Base-by-base conservation (phyloP, 495 filamentous ascomycete genomes). In the Friedmanniomyces simplex region DNA sequence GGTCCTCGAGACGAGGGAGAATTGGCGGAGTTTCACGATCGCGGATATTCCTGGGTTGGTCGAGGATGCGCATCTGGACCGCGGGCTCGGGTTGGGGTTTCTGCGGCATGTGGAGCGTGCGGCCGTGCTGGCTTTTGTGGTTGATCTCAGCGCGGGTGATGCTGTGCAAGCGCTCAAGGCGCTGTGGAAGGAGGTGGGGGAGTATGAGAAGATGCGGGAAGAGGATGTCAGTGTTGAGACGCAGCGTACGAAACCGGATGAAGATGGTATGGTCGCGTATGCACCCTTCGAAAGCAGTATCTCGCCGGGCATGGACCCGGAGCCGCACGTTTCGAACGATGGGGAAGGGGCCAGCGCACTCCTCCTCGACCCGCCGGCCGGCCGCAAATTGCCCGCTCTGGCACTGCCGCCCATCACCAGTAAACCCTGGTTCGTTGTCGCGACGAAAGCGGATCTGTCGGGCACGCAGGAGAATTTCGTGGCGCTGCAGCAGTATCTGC, bases 351-450 rank as follows among this genome's bases (percentile, higher is more conserved):
- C 18, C 45, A 13, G 50, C 21, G 26, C 43, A 52, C 26, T 20
- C 26, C 16, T 12, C 58, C 48, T 65, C 54, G 42, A 65, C 25
- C 26, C 57, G 1, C 16, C 49, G 0, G 21, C 53, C 11, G 42
- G 41, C 8, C 58, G 66, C 32, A 10, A 37, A 18, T 60, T 71
- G 11, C 65, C 68, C 1, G 39, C 61, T 2, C 54, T 73, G 13
- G 39, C 62, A 13, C 69, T 77, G 26, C 76, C 86, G 16, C 82
- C 87, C 42, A 87, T 94, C 48, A 85, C 87, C 16, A 77, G 77
- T 11, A 98, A 98, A 69, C 89, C 91, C 6, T 98, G 94, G 94
- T 93, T 96, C 63, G 91, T 97, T 1, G 86, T 97, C 36, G 94
- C 90, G 10, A 96, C 91, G 36, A 98, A 98, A 70, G 91, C 88